Base-by-base conservation (phyloP, 2,329 filamentous ascomycete species). In the Penicillium sp. region DNA sequence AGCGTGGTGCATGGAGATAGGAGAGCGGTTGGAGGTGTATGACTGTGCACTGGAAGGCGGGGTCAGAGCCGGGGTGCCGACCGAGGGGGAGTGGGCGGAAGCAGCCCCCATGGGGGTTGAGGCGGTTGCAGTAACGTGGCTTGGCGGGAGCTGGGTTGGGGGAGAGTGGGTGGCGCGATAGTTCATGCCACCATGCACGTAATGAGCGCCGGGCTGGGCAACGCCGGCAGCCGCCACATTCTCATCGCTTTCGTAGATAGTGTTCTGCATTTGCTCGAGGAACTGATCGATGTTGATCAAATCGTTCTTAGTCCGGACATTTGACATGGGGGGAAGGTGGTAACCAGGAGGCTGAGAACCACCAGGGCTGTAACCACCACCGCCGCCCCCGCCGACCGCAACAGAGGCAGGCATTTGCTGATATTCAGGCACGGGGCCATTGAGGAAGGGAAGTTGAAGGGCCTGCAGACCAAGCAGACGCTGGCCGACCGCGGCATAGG, bases 191-290 rank as follows among this genome's bases (percentile, higher is more conserved):
- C 76, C 75, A 60, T 82, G 81, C 19, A 86, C 77, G 68, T 89
- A 87, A 71, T 91, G 88, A 17, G 84, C 79, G 59, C 87, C 87
- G 50, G 89, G 86, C 62, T 92, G 86, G 67, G 90, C 89, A 58
- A 95, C 85, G 57, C 90, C 89, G 43, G 89, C 88, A 13, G 86
- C 86, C 2, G 91, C 90, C 33, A 91, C 88, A 50, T 92, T 88
- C 67, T 87, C 90, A 55, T 92, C 88, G 74, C 89, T 96, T 78
- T 97, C 94, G 73, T 97, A 97, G 49, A 97, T 91, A 46, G 93
- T 97, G 63, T 89, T 88, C 77, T 97, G 93, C 82, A 97, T 93
- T 77, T 97, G 91, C 77, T 96, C 92, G 55, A 99, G 85, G 74
- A 97, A 90, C 71, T 92, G 89, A 74, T 97, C 94, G 70, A 97